Evolutionary conservation across 2,329 filamentous ascomycete species (phyloP).

Genomic region (Aspergillus aculeatinus): DNA sequence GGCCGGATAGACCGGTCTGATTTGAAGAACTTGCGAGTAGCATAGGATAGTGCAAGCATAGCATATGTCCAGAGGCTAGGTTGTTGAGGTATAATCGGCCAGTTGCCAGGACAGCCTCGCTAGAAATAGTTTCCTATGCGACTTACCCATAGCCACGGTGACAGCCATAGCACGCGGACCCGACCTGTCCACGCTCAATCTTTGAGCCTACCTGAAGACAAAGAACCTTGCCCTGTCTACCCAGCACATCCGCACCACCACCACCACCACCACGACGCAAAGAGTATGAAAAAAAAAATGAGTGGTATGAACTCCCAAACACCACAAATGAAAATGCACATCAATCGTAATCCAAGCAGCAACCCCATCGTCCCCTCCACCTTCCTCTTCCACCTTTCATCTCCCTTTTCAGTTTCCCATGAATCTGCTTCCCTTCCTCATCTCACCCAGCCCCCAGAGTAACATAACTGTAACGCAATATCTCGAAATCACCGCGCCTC

Average conservation of each 20-base stretch:
- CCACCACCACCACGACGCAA: neutral
- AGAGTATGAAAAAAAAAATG: neutral
- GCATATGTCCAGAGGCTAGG: no score
- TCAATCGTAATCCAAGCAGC: conserved; percentile 19
- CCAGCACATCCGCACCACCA: neutral
- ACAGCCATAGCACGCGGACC: neutral
- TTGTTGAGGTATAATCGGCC: no score
- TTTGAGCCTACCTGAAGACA: neutral
- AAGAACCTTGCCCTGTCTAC: neutral
- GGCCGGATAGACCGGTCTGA: neutral
- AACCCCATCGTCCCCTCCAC: neutral
- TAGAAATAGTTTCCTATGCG: no score
- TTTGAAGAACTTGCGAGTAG: neutral
- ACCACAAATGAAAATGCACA: conserved; percentile 31
- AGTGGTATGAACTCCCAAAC: conserved; percentile 26
- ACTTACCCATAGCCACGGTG: neutral
- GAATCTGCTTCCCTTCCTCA: neutral
- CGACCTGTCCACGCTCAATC: no score
- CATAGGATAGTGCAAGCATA: no score
- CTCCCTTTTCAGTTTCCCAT: no score
- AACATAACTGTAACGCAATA: neutral
- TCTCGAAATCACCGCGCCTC: conserved; percentile 70
- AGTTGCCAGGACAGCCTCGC: no score
- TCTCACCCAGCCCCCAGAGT: neutral
- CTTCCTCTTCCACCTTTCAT: neutral